Base-by-base conservation (phyloP, 2,329 filamentous ascomycete genomes). In the Talaromyces sp. region DNA sequence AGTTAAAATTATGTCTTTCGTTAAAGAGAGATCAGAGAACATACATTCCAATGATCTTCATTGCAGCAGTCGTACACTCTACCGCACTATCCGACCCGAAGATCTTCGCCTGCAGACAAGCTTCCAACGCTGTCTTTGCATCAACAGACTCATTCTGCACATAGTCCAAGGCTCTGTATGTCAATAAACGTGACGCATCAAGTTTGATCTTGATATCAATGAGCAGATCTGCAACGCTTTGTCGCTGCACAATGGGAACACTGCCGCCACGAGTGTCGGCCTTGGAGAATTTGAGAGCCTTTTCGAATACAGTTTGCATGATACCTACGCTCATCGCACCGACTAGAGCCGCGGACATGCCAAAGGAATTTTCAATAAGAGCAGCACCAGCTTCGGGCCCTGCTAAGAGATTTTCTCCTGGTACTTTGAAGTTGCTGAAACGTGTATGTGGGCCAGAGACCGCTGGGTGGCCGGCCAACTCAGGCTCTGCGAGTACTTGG, bases 301-400 rank as follows among this genome's bases (percentile, higher is more conserved):
- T 74, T 13, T 82, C 80, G 61, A 84, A 84, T 0, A 77, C 75
- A 0, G 77, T 75, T 0, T 81, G 75, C 79, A 82, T 81, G 40
- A 84, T 69, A 2, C 80, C 79, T 0, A 80, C 78, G 9, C 73
- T 73, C 77, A 84, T 83, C 2, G 81, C 80, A 1, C 80, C 80
- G 0, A 83, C 81, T 0, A 84, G 8, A 15, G 45, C 45, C 19
- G 45, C 53, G 19, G 70, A 72, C 11, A 65, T 67, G 3, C 77
- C 77, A 56, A 83, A 81, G 0, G 76, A 70, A 19, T 66, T 63
- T 15, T 74, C 73, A 1, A 80, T 74, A 2, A 81, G 61, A 10
- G 71, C 63, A 0, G 75, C 76, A 2, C 76, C 81, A 31, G 71
- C 64, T 2, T 77, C 78, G 0, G 77, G 77, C 2, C 69, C 45